Evolutionary conservation across 257 asterid genomes (phyloP), one percentile per base, ranked within the genome.

Genomic region (Rauvolfia tetraphylla): DNA sequence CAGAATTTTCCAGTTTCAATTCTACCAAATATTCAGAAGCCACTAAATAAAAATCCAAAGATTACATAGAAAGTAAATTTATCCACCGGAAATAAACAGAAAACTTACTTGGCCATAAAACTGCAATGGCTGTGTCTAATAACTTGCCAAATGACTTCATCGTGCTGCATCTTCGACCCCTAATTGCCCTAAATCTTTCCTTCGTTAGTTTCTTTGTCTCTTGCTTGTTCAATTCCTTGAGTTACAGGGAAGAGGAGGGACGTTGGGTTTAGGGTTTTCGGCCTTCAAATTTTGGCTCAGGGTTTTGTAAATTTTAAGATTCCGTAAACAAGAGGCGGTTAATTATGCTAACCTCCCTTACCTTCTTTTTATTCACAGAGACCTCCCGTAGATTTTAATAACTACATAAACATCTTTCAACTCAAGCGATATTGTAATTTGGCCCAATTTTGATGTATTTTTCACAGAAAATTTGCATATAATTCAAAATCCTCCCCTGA

Each of bases 111-210:
- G 78, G 97, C 91, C 98, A 95, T 93, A 84, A 90, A 95, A 83
- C 99, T 95, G 91, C 99, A 95, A 79, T 95, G 99, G 0, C 91
- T 95, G 93, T 95, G 99, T 73, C 98, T 83, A 86, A 95, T 95
- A 82, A 95, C 97, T 77, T 95, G 98, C 99, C 99, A 95, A 79
- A 95, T 93, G 78, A 91, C 97, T 87, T 95, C 98, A 84, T 95
- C 99, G 82, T 95, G 99, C 92, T 91, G 97, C 99, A 93, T 95
- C 76, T 83, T 88, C 65, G 39, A 42, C 59, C 79, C 54, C 65
- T 20, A 72, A 29, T 51, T 17, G 18, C 62, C 18, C 74, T 2
- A 36, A 65, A 65, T 65, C 8, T 18, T 67, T 67, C 48, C 66
- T 25, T 25, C 1, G 33, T 27, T 48, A n/a, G 20, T 23, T 53